Evolutionary conservation across 2,329 filamentous ascomycete genomes (phyloP).

Genomic region (Fusarium hainanense): DNA sequence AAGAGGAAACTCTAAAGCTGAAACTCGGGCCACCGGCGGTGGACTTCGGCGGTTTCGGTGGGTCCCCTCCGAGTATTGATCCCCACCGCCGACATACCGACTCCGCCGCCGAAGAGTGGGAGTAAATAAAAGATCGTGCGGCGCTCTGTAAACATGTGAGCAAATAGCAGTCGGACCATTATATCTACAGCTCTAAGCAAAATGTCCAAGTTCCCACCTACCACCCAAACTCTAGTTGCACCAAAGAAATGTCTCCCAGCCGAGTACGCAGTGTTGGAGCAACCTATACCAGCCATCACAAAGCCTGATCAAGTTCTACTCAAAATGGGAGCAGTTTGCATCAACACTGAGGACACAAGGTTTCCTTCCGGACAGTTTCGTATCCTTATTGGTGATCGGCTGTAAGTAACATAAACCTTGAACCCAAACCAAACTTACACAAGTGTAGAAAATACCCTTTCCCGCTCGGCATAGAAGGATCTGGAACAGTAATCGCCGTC

Average conservation of each 20-base stretch:
- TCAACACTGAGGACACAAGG: slow-evolving; percentile 53
- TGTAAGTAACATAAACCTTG: slow-evolving; percentile 39
- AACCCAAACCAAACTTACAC: background rate
- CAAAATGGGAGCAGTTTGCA: slow-evolving; percentile 51
- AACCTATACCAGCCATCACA: slow-evolving; percentile 58
- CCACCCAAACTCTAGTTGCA: slow-evolving; percentile 58
- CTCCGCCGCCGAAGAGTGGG: slow-evolving; percentile 16
- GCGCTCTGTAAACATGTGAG: background rate
- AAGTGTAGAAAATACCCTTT: slow-evolving; percentile 32
- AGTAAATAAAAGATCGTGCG: slow-evolving; percentile 28
- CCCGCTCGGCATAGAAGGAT: slow-evolving; percentile 47
- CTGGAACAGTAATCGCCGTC: slow-evolving; percentile 49
- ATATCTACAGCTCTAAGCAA: too few species aligned
- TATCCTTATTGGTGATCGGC: slow-evolving; percentile 40
- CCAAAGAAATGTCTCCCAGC: slow-evolving; percentile 53
- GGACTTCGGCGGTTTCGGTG: slow-evolving; percentile 45
- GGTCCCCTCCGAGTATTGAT: slow-evolving; percentile 24
- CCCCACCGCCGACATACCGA: slow-evolving; percentile 36
- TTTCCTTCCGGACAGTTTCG: slow-evolving; percentile 43
- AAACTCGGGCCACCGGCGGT: slow-evolving; percentile 22
- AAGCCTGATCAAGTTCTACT: slow-evolving; percentile 58
- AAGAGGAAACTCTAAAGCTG: too few species aligned
- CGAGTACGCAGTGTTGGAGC: slow-evolving; percentile 53
- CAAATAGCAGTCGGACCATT: too few species aligned
- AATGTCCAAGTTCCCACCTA: slow-evolving; percentile 51